phyloP scores from a whole-genome alignment of 257 asterid species.

The Perilla frutescens region DNA sequence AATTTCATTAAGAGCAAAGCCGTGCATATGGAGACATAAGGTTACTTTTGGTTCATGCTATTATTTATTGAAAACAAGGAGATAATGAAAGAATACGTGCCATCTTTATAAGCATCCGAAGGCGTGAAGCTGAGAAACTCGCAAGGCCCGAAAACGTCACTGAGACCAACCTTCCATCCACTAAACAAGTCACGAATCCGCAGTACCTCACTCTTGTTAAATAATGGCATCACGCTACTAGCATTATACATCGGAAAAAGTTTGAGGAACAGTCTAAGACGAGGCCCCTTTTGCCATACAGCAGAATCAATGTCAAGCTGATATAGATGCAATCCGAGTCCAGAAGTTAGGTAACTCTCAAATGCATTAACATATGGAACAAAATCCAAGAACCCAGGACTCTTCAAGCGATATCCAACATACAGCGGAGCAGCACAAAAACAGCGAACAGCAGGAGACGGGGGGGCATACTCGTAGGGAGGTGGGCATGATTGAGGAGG shows the following conservation, averaged over 20 bases:
- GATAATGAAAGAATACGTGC: conserved; percentile 34
- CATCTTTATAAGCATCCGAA: conserved; percentile 58
- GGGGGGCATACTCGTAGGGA: conserved; percentile 58
- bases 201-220: conserved; percentile 63
- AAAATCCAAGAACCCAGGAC: conserved; percentile 77
- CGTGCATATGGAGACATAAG: neutral
- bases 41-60: neutral
- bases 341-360: conserved; percentile 52
- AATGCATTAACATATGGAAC: conserved; percentile 52
- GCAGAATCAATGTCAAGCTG: conserved; percentile 63
- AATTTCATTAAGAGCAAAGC: neutral
- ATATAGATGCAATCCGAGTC: conserved; percentile 50
- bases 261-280: conserved; percentile 67
- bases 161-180: conserved; percentile 70
- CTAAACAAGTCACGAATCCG: conserved; percentile 62
- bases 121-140: conserved; percentile 83
- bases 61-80: conserved; percentile 3
- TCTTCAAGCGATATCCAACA: conserved; percentile 81
- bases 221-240: conserved; percentile 17
- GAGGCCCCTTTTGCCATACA: conserved; percentile 73
- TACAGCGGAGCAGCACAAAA: conserved; percentile 79
- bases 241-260: conserved; percentile 55
- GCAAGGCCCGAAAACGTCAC: conserved; percentile 69
- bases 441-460: conserved; percentile 53
- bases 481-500: conserved; percentile 58